Base-by-base conservation (phyloP, 768 basidiomycete species). In the Symmetrospora coprosmae region DNA sequence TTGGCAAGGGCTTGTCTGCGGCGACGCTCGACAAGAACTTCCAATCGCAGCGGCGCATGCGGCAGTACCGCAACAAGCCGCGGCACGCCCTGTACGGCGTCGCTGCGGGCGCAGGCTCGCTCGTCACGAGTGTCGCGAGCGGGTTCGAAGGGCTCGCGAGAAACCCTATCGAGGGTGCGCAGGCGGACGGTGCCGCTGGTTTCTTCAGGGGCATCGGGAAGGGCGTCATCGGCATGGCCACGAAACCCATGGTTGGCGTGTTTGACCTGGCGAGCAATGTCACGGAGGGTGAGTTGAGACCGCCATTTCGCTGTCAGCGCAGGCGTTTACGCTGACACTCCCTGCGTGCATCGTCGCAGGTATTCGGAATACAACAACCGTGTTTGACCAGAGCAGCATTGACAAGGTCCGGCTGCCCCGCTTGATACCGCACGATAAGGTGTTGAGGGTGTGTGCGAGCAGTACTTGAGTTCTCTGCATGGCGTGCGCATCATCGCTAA, bases 71-170 rank as follows among this genome's bases (percentile, higher is more conserved):
- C 39, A 99, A 97, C 74, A 86, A 84, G 66, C 94, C 94, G 35
- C 82, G 89, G 59, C 94, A 99, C 75, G 92, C 91, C 9, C 84
- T 99, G 82, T 96, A 97, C 71, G 94, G 94, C n/a, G 85, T 99
- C 16, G 78, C 91, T 2, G 86, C 89, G 5, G 94, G 94, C 1
- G 87, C 91, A 0, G 87, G 89, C 72, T 91, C 92, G 0, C 78
- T 99, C 60, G 90, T 90, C 1, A 89, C 81, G 41, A 92, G 89
- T 68, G 81, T 99, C 3, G 85, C 88, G 14, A 96, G 91, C 71
- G 94, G 91, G 2, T 81, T 97, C 73, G 92, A 97, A 70, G 94
- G 94, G 16, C 83, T 99, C 34, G 78, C 96, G 63, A 89, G 40
- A 9, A 58, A 43, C 69, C 94, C 94, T 2, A 82, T 99, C 43